Evolutionary conservation across 805 yeast genomes (phyloP), one percentile per base, ranked within the genome.

Genomic region (Ogataea wickerhamii): DNA sequence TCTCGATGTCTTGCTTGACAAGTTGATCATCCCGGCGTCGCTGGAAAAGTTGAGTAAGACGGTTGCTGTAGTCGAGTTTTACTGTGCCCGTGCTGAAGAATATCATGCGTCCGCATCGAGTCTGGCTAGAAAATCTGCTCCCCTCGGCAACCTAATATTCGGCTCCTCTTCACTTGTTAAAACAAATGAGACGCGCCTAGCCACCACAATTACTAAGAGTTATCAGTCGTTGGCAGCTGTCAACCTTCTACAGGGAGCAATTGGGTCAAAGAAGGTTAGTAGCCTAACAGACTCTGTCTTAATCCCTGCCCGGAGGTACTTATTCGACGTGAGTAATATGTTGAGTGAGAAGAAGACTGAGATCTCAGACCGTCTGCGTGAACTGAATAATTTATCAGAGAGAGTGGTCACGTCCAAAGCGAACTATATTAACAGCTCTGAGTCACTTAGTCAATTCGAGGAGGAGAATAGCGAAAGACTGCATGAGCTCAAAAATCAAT

Each of bases 371-470:
- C 25, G 22, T 5, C 21, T 34, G 10, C 13, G 16, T 18, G 40
- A 36, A n/a, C 25, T 43, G 18, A 18, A 28, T 7, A 11, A 13
- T 12, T 7, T 38, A 2, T 30, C 37, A 5, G 35, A 36, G 11
- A 19, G 29, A 18, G 30, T 40, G 3, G 19, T 24, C 3, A 6
- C 6, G 2, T 16, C 28, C 14, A 40, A 38, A n/a, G 38, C 34
- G 13, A 42, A 37, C 4, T 44, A 38, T 29, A 42, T 44, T 7
- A 49, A 49, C 25, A 11, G 36, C 5, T 44, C 49, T 2, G 51
- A 49, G 36, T 35, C 35, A 2, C 29, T 47, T 32, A 31, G 24
- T n/a, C 47, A 43, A 20, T 49, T 47, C 36, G 47, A 44, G 34
- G 43, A 34, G 20, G 45, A 37, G 2, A 37, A 36, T 25, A 14